Conservation (phyloP, 164 flowering plant species). For the Vitis labrusca region DNA sequence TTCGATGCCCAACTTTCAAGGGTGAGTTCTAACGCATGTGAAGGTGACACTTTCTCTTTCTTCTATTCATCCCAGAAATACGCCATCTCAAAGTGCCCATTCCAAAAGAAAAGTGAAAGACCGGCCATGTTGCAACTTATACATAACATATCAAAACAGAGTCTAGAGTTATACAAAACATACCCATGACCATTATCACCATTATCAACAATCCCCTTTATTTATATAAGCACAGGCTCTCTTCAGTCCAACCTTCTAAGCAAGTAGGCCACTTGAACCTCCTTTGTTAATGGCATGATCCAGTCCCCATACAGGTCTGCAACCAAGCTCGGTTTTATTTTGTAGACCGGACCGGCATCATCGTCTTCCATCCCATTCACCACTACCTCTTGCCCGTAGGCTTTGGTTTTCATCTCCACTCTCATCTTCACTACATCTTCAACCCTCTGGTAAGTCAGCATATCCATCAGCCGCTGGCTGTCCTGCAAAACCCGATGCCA, state of each 20-base stretch:
- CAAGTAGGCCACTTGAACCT: slow-evolving; percentile 81
- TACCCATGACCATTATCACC: too few species aligned
- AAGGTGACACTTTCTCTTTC: too few species aligned
- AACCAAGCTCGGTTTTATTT: slow-evolving; percentile 76
- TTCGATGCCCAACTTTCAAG: too few species aligned
- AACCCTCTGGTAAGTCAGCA: slow-evolving; percentile 73
- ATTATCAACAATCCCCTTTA: too few species aligned
- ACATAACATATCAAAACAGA: too few species aligned
- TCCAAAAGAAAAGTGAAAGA: too few species aligned
- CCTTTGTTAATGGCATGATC: slow-evolving; percentile 98
- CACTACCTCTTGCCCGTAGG: slow-evolving; percentile 64
- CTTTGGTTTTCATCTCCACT: slow-evolving; percentile 76
- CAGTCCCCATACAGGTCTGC: slow-evolving; percentile 81
- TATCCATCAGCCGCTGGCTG: slow-evolving; percentile 46
- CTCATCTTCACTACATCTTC: slow-evolving; percentile 67
- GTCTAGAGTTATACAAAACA: too few species aligned
- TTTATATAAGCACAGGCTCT: not conserved
- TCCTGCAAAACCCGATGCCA: slow-evolving; percentile 52
- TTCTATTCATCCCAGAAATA: too few species aligned
- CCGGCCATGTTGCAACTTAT: too few species aligned
- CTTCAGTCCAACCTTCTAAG: slow-evolving; percentile 77
- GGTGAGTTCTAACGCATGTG: too few species aligned
- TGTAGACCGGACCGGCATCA: slow-evolving; percentile 51
- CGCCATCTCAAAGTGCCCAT: too few species aligned
- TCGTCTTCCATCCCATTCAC: slow-evolving; percentile 16